Percentiles rank a stretch among this genome's conserved stretches.
Evolutionary conservation across 306 rosid genomes (phyloP).

Genomic region (Glycine tomentella): DNA sequence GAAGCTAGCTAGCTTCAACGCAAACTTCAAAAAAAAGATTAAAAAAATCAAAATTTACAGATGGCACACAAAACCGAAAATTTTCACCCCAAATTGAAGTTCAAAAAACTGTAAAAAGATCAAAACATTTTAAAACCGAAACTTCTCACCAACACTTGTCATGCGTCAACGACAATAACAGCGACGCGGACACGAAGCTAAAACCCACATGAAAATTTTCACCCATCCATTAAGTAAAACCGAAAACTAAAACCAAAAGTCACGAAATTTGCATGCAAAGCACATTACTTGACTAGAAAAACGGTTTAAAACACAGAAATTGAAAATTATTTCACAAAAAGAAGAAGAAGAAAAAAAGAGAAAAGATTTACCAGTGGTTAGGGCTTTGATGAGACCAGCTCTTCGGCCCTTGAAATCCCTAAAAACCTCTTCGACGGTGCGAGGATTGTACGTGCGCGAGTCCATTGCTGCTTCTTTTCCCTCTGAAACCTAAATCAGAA

Average conservation of each 20-base stretch:
- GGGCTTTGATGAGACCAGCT: conserved; percentile 84
- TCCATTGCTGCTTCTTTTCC: conserved; percentile 53
- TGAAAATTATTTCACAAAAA: not conserved
- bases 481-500: conserved; percentile 42
- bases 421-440: conserved; percentile 92
- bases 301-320: conserved; percentile 30
- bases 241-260: not conserved
- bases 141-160: not conserved
- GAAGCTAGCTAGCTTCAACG: not conserved
- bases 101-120: not conserved
- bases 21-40: not conserved
- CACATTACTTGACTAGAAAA: conserved; percentile 44
- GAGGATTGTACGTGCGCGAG: conserved; percentile 77
- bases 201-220: conserved; percentile 13
- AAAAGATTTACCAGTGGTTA: conserved; percentile 66
- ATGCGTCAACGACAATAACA: conserved; percentile 12
- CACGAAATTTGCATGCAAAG: conserved; percentile 38
- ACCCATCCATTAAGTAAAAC: conserved; percentile 33
- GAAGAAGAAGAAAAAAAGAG: not conserved
- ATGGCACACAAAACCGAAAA: not conserved
- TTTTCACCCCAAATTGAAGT: not conserved
- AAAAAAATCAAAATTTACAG: not conserved
- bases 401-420: conserved; percentile 94
- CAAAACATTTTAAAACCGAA: not conserved
- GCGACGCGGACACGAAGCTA: not conserved